Base-by-base conservation (phyloP, 2,329 filamentous ascomycete genomes). In the Pseudogymnoascus sp. region DNA sequence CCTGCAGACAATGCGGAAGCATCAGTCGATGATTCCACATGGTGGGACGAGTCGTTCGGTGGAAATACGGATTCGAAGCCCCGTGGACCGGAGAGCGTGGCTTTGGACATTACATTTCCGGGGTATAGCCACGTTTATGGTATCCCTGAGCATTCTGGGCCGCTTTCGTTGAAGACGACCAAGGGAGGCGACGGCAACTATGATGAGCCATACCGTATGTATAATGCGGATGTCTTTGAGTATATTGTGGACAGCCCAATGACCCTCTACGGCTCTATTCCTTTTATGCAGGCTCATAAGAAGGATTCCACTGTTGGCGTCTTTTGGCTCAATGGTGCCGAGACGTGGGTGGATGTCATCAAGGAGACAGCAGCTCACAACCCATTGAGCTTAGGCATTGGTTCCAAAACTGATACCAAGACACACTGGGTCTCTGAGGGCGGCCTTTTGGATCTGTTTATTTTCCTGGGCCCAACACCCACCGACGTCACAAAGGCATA, bases 401-500 rank as follows among this genome's bases (percentile, higher is more conserved):
- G 80, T 30, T 79, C 84, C 14, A 89, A 86, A 71, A 90, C 84
- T 2, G 88, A 85, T 70, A 97, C 92, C 0, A 84, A 92, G 63
- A 97, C 92, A 0, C 94, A 99, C 76, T 99, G 94, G 94, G 90
- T 97, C 67, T 97, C 94, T 0, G 94, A 99, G 76, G 84, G 86
- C 69, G 94, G 94, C 55, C 78, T 95, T 39, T 79, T 99, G 58
- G 94, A 99, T 73, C 84, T 96, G 49, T 99, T 99, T 72, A 86
- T 99, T 63, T 94, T 99, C 77, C 84, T 99, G 16, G 94, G 93
- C 0, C 92, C 93, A 1, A 91, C 87, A 3, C 90, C 94, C 3
- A 83, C 88, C 67, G 90, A 95, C 67, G 81, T 99, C 42, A 88
- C 88, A 66, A 89, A 87, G 69, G 85, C 84, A 30, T 99, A 96